Conservation (phyloP, 345 rosid species). For the Lepidium sativum region DNA sequence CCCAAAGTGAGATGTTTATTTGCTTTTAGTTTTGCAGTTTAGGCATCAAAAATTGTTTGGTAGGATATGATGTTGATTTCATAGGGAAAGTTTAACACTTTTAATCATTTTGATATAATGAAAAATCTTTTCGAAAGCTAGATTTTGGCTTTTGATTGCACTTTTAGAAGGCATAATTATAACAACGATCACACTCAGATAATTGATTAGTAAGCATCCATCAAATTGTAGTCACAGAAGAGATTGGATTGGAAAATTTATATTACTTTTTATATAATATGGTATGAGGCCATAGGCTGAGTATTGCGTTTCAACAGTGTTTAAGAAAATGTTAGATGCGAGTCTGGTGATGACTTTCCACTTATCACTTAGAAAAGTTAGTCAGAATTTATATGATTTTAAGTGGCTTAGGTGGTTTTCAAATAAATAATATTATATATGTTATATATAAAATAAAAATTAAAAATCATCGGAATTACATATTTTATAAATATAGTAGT, state of each 20-base stretch:
- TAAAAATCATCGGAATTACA: too few relatives aligned
- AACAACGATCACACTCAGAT: background rate
- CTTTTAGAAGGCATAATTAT: background rate
- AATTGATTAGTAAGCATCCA: background rate
- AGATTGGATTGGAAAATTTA: background rate
- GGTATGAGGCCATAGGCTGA: background rate
- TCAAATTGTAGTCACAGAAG: background rate
- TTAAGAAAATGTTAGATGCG: too few relatives aligned
- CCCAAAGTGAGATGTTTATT: background rate
- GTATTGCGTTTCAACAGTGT: too few relatives aligned
- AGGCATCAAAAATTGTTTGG: conserved; percentile 11
- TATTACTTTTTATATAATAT: background rate
- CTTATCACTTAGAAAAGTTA: too few relatives aligned
- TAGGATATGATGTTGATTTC: conserved; percentile 19
- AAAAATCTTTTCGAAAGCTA: background rate
- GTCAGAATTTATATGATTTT: too few relatives aligned
- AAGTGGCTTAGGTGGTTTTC: too few relatives aligned
- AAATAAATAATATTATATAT: too few relatives aligned
- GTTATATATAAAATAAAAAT: too few relatives aligned
- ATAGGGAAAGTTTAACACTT: background rate
- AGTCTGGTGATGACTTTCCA: too few relatives aligned
- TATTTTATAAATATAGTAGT: too few relatives aligned
- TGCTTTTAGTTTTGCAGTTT: background rate
- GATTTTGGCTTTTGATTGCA: background rate
- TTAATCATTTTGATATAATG: background rate